Evolutionary conservation across 768 basidiomycete genomes (phyloP).

Genomic region (Saitozyma podzolica): DNA sequence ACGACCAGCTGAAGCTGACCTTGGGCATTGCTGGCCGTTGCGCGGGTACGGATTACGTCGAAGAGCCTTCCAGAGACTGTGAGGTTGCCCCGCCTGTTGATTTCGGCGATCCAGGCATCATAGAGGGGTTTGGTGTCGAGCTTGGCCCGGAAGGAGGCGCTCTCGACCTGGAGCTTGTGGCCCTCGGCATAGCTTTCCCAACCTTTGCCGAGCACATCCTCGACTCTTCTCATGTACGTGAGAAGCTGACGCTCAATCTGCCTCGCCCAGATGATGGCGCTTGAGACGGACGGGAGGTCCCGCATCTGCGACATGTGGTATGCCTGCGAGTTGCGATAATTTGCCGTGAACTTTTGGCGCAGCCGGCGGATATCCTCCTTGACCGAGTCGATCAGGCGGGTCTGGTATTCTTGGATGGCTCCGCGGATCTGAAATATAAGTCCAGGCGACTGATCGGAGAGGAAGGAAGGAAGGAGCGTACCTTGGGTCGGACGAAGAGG

Average conservation of each 20-base stretch:
- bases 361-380: conserved; percentile 96
- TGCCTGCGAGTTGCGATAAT: conserved; percentile 92
- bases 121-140: conserved; percentile 91
- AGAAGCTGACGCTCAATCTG: conserved; percentile 95
- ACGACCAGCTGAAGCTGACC: conserved; percentile 68
- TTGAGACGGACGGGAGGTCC: conserved; percentile 95
- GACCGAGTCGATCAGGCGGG: conserved; percentile 95
- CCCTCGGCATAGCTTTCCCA: conserved; percentile 99
- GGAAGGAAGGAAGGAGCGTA: conserved; percentile 46
- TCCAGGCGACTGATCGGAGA: background rate
- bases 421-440: conserved; percentile 71
- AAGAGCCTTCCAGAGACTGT: conserved; percentile 82
- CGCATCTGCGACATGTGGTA: conserved; percentile 99
- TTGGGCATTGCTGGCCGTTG: conserved; percentile 56
- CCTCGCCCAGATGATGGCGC: conserved; percentile 97
- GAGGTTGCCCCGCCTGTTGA: conserved; percentile 66
- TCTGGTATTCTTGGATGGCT: conserved; percentile 98
- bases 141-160: conserved; percentile 87
- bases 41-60: conserved; percentile 63
- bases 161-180: conserved; percentile 91
- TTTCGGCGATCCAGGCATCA: conserved; percentile 95
- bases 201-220: conserved; percentile 93
- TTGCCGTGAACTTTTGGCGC: conserved; percentile 97
- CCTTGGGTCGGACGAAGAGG: conserved; percentile 92
- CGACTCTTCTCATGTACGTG: conserved; percentile 98